phyloP scores from a whole-genome alignment of 805 yeast species.

The Candida tammaniensis region DNA sequence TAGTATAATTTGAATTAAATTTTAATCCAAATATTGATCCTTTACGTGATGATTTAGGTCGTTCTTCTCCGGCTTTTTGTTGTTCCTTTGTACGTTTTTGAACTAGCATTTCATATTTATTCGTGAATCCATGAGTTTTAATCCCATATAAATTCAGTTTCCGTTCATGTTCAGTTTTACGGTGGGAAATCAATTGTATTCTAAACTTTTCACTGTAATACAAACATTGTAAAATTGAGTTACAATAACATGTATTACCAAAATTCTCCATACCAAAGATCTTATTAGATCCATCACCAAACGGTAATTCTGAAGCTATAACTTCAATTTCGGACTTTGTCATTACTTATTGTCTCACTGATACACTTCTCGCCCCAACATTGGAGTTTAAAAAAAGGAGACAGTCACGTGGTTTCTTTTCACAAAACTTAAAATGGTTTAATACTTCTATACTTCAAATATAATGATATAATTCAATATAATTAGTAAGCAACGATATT shows the following conservation, averaged over 20 bases:
- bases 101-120: conserved; percentile 39
- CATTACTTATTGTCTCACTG: too few relatives aligned
- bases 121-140: conserved; percentile 33
- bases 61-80: conserved; percentile 17
- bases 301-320: conserved; percentile 17
- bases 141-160: conserved; percentile 28
- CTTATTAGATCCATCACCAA: conserved; percentile 67
- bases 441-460: too few relatives aligned
- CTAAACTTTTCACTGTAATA: conserved; percentile 75
- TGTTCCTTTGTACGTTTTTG: conserved; percentile 33
- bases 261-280: conserved; percentile 81
- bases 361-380: conserved; percentile 2
- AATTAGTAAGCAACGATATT: too few relatives aligned
- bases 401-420: neutral
- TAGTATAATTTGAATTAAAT: conserved; percentile 22
- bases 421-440: too few relatives aligned
- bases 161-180: conserved; percentile 28
- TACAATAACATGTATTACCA: conserved; percentile 93
- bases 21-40: conserved; percentile 40
- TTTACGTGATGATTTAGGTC: conserved; percentile 26
- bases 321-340: conserved; percentile 10
- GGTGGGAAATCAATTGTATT: conserved; percentile 26
- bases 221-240: conserved; percentile 85
- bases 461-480: too few relatives aligned
- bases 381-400: neutral